These are phyloP conservation scores for Gomphus sp. DNA, from an alignment of 1,284 basidiomycete genomes.

Conservation along the genomic window DNA sequence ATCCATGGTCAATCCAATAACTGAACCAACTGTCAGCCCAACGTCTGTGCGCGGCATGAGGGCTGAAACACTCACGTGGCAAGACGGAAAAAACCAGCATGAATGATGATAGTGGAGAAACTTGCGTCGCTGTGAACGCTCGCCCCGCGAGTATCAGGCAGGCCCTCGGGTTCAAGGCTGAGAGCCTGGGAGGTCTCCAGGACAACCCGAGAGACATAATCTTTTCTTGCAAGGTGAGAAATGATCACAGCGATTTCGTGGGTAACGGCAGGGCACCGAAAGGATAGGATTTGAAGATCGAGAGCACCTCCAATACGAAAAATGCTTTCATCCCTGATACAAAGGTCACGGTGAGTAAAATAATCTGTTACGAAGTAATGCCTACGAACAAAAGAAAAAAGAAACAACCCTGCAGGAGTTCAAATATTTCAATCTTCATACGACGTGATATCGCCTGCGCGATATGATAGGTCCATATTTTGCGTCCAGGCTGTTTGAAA, in stretches of 20 bases:
- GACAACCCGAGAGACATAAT: background rate
- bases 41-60: background rate
- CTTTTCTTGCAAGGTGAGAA: background rate
- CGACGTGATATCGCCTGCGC: background rate
- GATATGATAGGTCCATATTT: background rate
- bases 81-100: background rate
- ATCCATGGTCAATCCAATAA: background rate
- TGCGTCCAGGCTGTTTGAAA: background rate
- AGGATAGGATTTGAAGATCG: background rate
- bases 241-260: background rate
- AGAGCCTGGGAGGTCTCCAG: background rate
- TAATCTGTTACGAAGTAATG: background rate
- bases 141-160: background rate
- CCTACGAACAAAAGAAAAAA: slow-evolving; percentile 1
- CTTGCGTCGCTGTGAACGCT: background rate
- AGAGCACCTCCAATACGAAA: background rate
- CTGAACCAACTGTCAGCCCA: background rate
- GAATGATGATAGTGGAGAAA: background rate
- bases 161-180: background rate
- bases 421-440: background rate
- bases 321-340: background rate
- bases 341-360: background rate
- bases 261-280: background rate
- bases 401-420: background rate
- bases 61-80: background rate